Percentiles rank a stretch among this genome's conserved stretches.
These are phyloP conservation scores for Aspergillus eucalypticola DNA, from an alignment of 2,329 filamentous ascomycete species.

Conservation along the genomic window DNA sequence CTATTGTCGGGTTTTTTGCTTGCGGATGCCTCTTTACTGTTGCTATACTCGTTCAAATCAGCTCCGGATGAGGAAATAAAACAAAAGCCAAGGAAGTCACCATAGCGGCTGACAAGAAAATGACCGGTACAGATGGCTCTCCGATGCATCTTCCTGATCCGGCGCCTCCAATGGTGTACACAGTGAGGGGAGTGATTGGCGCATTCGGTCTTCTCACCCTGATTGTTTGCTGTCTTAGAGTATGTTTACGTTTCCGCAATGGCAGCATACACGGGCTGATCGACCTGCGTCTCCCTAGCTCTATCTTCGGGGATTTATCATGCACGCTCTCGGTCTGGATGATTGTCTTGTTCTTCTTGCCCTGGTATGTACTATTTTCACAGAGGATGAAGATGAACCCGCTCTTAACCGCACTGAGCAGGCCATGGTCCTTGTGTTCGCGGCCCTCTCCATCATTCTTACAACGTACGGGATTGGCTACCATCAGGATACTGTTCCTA, in stretches of 20 bases:
- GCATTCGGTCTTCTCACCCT: conserved; percentile 13
- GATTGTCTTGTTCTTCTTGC: neutral
- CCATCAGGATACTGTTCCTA: neutral
- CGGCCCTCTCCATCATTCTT: neutral
- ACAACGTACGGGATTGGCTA: neutral
- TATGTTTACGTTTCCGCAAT: neutral
- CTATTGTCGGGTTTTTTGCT: neutral
- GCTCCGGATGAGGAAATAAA: neutral
- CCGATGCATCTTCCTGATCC: neutral
- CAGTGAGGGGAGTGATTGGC: conserved; percentile 6
- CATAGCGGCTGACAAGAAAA: neutral
- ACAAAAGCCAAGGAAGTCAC: neutral
- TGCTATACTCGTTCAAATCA: neutral
- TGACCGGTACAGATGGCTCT: neutral
- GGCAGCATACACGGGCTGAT: neutral
- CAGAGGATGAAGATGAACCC: neutral
- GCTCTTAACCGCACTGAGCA: neutral
- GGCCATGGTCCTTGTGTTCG: neutral
- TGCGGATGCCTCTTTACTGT: neutral
- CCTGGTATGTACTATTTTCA: neutral
- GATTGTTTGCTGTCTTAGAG: conserved; percentile 7
- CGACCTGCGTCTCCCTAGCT: neutral
- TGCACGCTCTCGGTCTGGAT: neutral
- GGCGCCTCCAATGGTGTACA: neutral
- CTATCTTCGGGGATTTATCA: neutral